Conservation (phyloP, 2,329 filamentous ascomycete species). For the Lomentospora prolificans region DNA sequence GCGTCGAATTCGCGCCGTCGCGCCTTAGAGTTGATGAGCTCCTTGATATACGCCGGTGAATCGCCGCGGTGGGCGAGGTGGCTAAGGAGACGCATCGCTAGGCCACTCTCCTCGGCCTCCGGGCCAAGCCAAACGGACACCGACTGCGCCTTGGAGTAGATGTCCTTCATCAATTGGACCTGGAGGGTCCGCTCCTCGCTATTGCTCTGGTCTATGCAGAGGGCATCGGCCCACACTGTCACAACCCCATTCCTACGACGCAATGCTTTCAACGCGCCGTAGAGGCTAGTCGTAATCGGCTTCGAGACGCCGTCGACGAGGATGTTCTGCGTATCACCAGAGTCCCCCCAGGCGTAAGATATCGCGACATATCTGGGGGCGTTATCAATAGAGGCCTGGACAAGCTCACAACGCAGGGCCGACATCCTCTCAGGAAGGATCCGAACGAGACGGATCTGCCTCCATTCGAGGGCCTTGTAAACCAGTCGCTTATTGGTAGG, state of each 20-base stretch:
- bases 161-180: constrained; percentile 9
- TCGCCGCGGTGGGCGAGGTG: constrained; percentile 4
- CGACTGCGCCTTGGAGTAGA: constrained; percentile 13
- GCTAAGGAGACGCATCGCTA: constrained; percentile 11
- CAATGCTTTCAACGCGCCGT: constrained; percentile 14
- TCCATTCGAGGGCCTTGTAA: constrained; percentile 6
- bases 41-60: constrained; percentile 5
- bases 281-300: constrained; percentile 13
- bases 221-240: constrained; percentile 15
- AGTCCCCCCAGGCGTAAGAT: constrained; percentile 25
- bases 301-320: constrained; percentile 11
- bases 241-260: constrained; percentile 9
- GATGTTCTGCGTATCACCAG: constrained; percentile 13
- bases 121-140: constrained; percentile 16
- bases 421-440: constrained; percentile 12
- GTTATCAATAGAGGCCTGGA: constrained; percentile 10
- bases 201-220: constrained; percentile 9
- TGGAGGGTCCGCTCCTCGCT: constrained; percentile 7
- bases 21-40: constrained; percentile 11
- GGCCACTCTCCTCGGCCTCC: constrained; percentile 12
- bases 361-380: constrained; percentile 19
- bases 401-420: constrained; percentile 12
- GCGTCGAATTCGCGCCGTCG: constrained; percentile 12
- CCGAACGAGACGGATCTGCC: constrained; percentile 11
- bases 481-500: background rate